phyloP scores from a whole-genome alignment of 148 eudicot genomes.

The Polygonum maritimum region DNA sequence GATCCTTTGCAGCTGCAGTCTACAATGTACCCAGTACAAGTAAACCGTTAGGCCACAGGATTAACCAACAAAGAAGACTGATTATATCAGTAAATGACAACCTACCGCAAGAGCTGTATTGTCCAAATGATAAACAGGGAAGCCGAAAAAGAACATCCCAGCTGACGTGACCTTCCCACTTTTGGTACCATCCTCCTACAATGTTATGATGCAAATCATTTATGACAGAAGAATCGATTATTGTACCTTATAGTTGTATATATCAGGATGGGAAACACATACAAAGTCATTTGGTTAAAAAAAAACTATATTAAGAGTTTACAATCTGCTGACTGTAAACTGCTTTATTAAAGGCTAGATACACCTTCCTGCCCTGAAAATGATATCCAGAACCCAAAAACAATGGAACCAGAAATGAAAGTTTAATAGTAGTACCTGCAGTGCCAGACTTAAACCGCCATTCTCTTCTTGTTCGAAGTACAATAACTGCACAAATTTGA shows the following conservation, averaged over 20 bases:
- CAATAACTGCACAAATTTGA: slow-evolving; percentile 56
- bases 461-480: slow-evolving; percentile 79
- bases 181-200: slow-evolving; percentile 83
- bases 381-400: neutral
- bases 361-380: neutral
- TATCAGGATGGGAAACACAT: neutral
- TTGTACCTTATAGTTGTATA: neutral
- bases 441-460: slow-evolving; percentile 83
- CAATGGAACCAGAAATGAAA: neutral
- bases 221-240: neutral
- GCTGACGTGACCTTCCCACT: slow-evolving; percentile 77
- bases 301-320: neutral
- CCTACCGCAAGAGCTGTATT: slow-evolving; percentile 54
- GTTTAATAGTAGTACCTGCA: slow-evolving; percentile 51
- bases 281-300: neutral
- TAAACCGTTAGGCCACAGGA: slow-evolving; percentile 1
- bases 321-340: neutral
- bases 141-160: slow-evolving; percentile 97
- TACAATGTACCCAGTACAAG: slow-evolving; percentile 18
- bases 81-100: neutral
- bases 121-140: slow-evolving; percentile 80
- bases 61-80: slow-evolving; percentile 9
- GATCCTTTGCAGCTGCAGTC: slow-evolving; percentile 77
- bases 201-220: slow-evolving; percentile 11
- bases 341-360: neutral